Conservation (phyloP, 2,329 filamentous ascomycete species). For the Aspergillus eucalypticola region DNA sequence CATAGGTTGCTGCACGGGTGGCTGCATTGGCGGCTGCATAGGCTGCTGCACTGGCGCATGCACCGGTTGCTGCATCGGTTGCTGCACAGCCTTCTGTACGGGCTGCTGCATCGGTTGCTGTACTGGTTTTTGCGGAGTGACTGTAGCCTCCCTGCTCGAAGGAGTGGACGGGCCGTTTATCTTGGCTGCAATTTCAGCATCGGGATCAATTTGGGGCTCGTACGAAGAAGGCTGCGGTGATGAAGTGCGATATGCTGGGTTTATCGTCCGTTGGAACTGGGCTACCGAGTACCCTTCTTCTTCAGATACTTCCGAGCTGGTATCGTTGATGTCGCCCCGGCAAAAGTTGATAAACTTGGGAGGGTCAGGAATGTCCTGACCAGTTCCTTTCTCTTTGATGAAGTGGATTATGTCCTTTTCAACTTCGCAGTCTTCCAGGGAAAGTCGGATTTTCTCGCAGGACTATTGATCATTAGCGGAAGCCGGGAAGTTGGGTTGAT, state of each 20-base stretch:
- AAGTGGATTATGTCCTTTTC: constrained; percentile 90
- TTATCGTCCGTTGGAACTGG: constrained; percentile 92
- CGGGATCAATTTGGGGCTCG: constrained; percentile 87
- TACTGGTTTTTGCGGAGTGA: constrained; percentile 54
- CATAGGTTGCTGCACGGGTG: constrained; percentile 24
- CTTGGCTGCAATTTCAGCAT: constrained; percentile 70
- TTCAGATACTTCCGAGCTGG: constrained; percentile 77
- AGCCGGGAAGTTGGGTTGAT: background rate
- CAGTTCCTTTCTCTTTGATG: constrained; percentile 85
- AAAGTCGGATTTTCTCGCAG: constrained; percentile 92
- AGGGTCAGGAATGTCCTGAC: constrained; percentile 94
- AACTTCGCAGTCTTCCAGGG: constrained; percentile 92
- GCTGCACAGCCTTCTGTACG: constrained; percentile 42
- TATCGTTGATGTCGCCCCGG: constrained; percentile 74
- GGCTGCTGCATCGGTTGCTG: constrained; percentile 25
- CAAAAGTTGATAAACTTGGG: constrained; percentile 99
- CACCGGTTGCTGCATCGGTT: constrained; percentile 29
- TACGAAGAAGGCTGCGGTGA: constrained; percentile 93
- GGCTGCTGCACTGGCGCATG: constrained; percentile 26
- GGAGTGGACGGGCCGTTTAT: constrained; percentile 52
- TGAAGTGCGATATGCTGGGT: constrained; percentile 91
- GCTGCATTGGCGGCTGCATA: constrained; percentile 46
- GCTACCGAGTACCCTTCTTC: constrained; percentile 97
- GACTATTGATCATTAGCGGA: constrained; percentile 50
- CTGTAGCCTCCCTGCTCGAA: constrained; percentile 52